Conservation (phyloP, 345 rosid species). For the Citrus glauca region DNA sequence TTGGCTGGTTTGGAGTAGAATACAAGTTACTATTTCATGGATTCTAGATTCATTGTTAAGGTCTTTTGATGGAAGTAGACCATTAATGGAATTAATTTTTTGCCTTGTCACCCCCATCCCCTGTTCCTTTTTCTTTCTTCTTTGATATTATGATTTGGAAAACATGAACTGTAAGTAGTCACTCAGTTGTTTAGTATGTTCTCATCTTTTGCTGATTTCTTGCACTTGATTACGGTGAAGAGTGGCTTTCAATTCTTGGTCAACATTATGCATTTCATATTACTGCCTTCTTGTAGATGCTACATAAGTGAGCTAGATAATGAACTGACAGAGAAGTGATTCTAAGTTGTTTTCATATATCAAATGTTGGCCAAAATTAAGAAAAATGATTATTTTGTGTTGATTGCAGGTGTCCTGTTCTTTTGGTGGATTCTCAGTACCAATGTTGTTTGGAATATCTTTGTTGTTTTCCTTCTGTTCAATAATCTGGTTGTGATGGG, state of each 20-base stretch:
- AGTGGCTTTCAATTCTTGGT: neutral
- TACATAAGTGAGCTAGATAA: neutral
- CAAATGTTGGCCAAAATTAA: neutral
- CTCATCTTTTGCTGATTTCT: neutral
- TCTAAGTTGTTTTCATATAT: neutral
- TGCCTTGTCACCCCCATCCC: neutral
- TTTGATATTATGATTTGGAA: neutral
- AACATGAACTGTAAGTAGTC: neutral
- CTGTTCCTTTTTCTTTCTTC: neutral
- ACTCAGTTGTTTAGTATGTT: neutral
- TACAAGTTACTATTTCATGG: neutral
- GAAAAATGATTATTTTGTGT: neutral
- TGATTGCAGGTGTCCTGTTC: constrained; percentile 10
- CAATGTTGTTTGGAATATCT: neutral
- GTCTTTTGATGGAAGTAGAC: neutral
- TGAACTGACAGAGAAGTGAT: neutral
- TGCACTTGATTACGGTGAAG: neutral
- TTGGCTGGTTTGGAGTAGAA: neutral
- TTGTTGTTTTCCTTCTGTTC: neutral
- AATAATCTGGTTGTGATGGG: constrained; percentile 15
- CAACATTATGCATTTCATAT: neutral
- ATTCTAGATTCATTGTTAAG: neutral
- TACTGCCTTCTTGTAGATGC: neutral
- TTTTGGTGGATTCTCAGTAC: neutral
- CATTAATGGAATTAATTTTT: neutral